Evolutionary conservation across 1,284 basidiomycete species (phyloP), one percentile per base, ranked within the genome.

Genomic region (Ustilago hordei): DNA sequence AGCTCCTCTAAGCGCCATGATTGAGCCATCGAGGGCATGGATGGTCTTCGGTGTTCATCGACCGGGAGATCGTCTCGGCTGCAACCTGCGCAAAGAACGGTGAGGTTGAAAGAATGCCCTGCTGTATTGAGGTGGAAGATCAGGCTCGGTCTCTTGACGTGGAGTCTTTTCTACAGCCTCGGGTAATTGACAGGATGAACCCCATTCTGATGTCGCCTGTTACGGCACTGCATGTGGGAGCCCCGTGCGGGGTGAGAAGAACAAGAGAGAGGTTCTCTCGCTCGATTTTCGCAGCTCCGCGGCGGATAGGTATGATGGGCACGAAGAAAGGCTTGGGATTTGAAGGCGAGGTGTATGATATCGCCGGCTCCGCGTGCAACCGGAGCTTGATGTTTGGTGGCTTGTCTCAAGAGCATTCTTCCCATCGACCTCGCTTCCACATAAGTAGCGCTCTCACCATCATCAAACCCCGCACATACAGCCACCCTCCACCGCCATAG

Each of bases 301-400:
- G 23, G 23, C 23, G 3, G 23, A 28, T 28, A 28, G 36, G 13
- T 41, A 41, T 28, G 38, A 41, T 56, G 28, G 41, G 13, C 12
- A 41, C 6, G 39, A 41, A 41, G 28, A 32, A 50, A 48, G 56
- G 48, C 66, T 69, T 69, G 66, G 66, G 60, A 60, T 31, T 57
- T 15, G 17, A 13, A 38, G 36, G 36, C 36, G 36, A 5, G 9
- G 28, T 48, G 31, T 11, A 54, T 8, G 11, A 15, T 38, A 43
- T 35, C 38, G n/a, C 67, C 53, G 61, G 61, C 45, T 64, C 53
- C 45, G 60, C 52, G 67, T 62, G 67, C 56, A 60, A 36, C 52
- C 53, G 60, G 55, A 57, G 2, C 11, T 28, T 28, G 23, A 28
- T 28, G 23, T 28, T 28, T 28, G 23, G 23, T 28, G 23, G 23